phyloP scores from a whole-genome alignment of 225 moss, liverwort and hornwort genomes.

The Lunularia cruciata region DNA sequence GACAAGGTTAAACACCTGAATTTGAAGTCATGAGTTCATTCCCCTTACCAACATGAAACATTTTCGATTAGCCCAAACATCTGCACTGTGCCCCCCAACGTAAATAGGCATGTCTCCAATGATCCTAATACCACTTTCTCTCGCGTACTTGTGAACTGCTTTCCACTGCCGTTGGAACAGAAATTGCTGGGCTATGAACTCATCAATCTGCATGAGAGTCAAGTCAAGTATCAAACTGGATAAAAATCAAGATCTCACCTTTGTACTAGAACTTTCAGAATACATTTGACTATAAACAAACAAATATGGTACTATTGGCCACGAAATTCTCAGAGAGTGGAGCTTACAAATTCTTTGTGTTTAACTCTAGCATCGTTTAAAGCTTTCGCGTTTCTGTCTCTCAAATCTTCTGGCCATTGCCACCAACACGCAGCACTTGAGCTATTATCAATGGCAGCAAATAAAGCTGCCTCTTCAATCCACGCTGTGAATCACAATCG shows the following conservation, averaged over 20 bases:
- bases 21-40: no score
- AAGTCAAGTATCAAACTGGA: not conserved
- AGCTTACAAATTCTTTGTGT: conserved; percentile 60
- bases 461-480: conserved; percentile 87
- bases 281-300: no score
- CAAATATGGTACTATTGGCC: no score
- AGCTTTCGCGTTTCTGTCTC: conserved; percentile 66
- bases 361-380: conserved; percentile 48
- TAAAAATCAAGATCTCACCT: not conserved
- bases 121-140: conserved; percentile 61
- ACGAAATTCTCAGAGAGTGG: not conserved
- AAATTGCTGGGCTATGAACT: conserved; percentile 73
- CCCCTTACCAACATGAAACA: conserved; percentile 54
- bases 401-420: conserved; percentile 71
- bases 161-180: conserved; percentile 91
- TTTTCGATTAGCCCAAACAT: conserved; percentile 76
- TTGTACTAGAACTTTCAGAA: not conserved
- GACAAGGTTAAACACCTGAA: no score
- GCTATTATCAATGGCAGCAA: conserved; percentile 70
- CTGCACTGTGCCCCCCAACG: conserved; percentile 76
- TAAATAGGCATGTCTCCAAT: conserved; percentile 95
- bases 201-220: conserved; percentile 42
- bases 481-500: conserved; percentile 27
- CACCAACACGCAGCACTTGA: conserved; percentile 70
- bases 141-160: conserved; percentile 73